Percentiles rank a stretch among this genome's conserved stretches.
phyloP scores from a whole-genome alignment of 1,284 basidiomycete genomes.

The Ustilago trichophora region DNA sequence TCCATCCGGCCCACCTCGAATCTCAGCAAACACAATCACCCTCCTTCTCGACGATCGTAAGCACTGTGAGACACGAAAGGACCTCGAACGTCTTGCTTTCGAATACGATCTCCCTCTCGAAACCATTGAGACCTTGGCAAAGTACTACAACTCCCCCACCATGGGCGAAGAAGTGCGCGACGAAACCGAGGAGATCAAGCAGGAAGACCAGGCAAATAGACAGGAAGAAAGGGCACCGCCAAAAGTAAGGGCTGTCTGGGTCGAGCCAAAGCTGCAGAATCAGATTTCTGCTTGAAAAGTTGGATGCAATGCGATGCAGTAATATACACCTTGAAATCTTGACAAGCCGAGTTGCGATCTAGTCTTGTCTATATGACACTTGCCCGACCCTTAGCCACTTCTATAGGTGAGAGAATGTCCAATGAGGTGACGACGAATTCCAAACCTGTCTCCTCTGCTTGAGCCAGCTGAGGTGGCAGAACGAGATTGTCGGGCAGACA shows the following conservation, averaged over 20 bases:
- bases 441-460: background rate
- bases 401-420: background rate
- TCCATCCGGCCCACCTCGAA: slow-evolving; percentile 5
- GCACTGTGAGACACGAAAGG: slow-evolving; percentile 36
- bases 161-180: slow-evolving; percentile 46
- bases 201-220: slow-evolving; percentile 26
- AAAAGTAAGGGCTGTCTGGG: slow-evolving; percentile 42
- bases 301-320: no score
- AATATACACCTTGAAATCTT: no score
- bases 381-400: slow-evolving; percentile 3
- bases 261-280: slow-evolving; percentile 30
- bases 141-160: slow-evolving; percentile 48
- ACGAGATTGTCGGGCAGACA: slow-evolving; percentile 10
- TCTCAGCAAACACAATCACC: slow-evolving; percentile 41
- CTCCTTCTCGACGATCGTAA: slow-evolving; percentile 47
- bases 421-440: slow-evolving; percentile 22
- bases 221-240: slow-evolving; percentile 35
- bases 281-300: slow-evolving; percentile 17
- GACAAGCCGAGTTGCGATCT: no score
- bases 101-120: slow-evolving; percentile 48
- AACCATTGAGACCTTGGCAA: slow-evolving; percentile 33
- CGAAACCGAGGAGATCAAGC: no score
- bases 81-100: slow-evolving; percentile 39
- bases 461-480: background rate
- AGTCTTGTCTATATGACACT: no score